Evolutionary conservation across 176 grass and related monocot genomes (phyloP), one percentile per base, ranked within the genome.

Genomic region (Oryza officinalis): DNA sequence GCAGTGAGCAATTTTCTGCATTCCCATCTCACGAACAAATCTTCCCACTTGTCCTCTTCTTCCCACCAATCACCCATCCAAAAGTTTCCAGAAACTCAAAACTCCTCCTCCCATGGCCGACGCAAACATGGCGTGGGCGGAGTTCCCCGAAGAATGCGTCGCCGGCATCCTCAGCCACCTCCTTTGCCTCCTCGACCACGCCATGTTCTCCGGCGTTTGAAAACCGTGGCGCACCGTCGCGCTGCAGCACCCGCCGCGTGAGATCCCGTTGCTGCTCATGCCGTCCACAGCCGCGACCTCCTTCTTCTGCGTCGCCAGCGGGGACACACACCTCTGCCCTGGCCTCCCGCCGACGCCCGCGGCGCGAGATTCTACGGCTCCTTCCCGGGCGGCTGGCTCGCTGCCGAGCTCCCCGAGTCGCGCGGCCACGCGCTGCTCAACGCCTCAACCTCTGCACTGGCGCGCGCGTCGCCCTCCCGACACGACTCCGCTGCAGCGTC

Each of bases 201-300:
- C 14, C 22, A 54, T 35, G 45, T 69, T 80, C 43, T 31, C 44
- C 31, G 30, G 28, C 12, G 65, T 69, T 12, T 80, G 43, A 27
- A 12, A 10, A 5, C 3, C 4, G 38, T 66, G 41, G 41, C 44
- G 77, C 41, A 11, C 5, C 10, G 5, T 22, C 78, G 30, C 78
- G 13, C 1, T 13, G 41, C 27, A 6, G 26, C 1, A 11, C 20
- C 17, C 46, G 33, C 33, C 57, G n/a, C 59, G 4, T 33, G 22
- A 27, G 79, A n/a, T 74, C 38, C 61, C 81, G 28, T 84, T 71
- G 71, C 60, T 75, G 13, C 22, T 46, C 41, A 25, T 50, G 12
- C 44, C 43, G 31, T 75, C 43, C 22, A 25, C 8, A 22, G 4
- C 22, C 13, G 71, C 41, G 40, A 25, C 28, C 71, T 27, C 28